Conservation (phyloP, 768 basidiomycete genomes). For the Lepiota subincarnata region DNA sequence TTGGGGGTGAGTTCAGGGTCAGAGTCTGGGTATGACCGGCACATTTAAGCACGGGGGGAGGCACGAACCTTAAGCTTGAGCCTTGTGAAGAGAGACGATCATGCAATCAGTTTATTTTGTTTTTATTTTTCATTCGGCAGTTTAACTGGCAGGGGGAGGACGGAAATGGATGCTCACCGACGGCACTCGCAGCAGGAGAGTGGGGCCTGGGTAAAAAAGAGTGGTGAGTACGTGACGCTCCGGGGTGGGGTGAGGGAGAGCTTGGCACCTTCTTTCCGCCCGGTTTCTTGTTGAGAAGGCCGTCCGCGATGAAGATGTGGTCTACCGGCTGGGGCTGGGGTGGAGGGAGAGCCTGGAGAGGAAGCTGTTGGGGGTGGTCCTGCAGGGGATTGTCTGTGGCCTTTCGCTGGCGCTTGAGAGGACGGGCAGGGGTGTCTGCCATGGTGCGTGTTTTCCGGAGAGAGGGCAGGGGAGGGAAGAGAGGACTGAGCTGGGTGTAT, state of each 20-base stretch:
- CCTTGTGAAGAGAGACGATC: constrained; percentile 21
- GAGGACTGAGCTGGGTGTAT: constrained; percentile 1
- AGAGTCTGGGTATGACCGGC: background rate
- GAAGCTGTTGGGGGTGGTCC: constrained; percentile 13
- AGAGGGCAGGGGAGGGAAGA: constrained; percentile 4
- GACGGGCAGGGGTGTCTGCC: constrained; percentile 24
- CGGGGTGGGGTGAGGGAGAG: background rate
- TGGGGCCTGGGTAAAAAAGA: constrained; percentile 33
- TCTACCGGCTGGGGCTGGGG: constrained; percentile 32
- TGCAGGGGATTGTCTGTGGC: constrained; percentile 15
- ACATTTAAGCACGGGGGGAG: constrained; percentile 12
- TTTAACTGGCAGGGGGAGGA: constrained; percentile 3
- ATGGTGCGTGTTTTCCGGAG: constrained; percentile 14
- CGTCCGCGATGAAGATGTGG: constrained; percentile 51
- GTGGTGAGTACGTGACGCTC: constrained; percentile 5
- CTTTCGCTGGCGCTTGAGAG: constrained; percentile 46
- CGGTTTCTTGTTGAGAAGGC: constrained; percentile 39
- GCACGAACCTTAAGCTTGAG: constrained; percentile 55
- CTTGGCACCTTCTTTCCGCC: constrained; percentile 42
- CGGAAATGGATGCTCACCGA: constrained; percentile 31
- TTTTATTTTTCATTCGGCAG: constrained; percentile 9
- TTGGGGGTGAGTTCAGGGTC: constrained; percentile 13
- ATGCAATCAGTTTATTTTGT: constrained; percentile 1
- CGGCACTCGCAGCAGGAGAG: constrained; percentile 63
- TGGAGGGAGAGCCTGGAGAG: constrained; percentile 23